Percentiles rank a stretch among this genome's conserved stretches.
These are phyloP conservation scores for Glycine soja DNA, from an alignment of 306 rosid species.

Conservation along the genomic window DNA sequence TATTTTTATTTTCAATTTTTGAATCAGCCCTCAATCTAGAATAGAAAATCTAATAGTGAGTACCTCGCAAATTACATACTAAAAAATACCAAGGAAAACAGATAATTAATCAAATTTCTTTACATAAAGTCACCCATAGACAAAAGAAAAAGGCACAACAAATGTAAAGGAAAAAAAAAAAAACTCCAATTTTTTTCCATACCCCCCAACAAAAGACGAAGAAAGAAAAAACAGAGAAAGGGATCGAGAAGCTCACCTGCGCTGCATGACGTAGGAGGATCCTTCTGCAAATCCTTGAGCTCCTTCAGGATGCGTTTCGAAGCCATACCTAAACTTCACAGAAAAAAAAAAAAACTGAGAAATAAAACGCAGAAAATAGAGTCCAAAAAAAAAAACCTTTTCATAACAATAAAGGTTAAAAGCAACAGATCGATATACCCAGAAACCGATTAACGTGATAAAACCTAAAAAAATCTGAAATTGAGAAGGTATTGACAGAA, in stretches of 20 bases:
- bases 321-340: conserved; percentile 57
- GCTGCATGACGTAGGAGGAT: conserved; percentile 89
- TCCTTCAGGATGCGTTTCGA: conserved; percentile 91
- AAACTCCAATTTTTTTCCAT: no score
- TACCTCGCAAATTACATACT: not conserved
- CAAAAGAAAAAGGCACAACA: no score
- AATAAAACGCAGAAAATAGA: not conserved
- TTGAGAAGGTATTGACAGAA: conserved; percentile 1
- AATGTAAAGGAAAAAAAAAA: not conserved
- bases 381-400: no score
- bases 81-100: not conserved
- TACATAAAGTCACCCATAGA: no score
- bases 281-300: conserved; percentile 93
- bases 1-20: no score
- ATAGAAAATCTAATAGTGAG: not conserved
- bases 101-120: no score
- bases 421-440: conserved; percentile 47
- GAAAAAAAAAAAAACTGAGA: not conserved
- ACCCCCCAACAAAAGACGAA: not conserved
- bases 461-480: not conserved
- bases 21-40: not conserved
- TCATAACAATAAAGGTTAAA: no score
- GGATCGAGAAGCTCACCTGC: conserved; percentile 62
- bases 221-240: no score
- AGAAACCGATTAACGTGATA: not conserved